Conservation (phyloP, 768 basidiomycete genomes). For the Leccinum incarnatum region DNA sequence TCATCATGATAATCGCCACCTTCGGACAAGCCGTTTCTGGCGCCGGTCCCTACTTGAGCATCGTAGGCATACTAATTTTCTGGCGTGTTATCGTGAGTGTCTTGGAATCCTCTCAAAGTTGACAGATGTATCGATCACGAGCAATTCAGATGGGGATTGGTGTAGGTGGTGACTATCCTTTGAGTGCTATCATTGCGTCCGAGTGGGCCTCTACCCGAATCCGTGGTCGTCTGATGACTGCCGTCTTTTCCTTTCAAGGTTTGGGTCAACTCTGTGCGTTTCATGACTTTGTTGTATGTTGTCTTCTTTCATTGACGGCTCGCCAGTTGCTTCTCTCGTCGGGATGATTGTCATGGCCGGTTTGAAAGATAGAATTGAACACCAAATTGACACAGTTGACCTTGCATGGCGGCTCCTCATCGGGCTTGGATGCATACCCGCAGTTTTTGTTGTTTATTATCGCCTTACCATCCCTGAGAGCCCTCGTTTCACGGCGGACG, state of each 20-base stretch:
- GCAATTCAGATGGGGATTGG: constrained; percentile 65
- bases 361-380: constrained; percentile 53
- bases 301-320: not conserved
- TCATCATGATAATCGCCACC: constrained; percentile 73
- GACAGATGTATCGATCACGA: constrained; percentile 22
- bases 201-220: constrained; percentile 76
- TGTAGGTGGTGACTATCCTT: constrained; percentile 84
- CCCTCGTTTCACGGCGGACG: constrained; percentile 88
- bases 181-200: constrained; percentile 80
- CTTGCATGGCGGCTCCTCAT: constrained; percentile 81
- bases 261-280: constrained; percentile 75
- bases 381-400: constrained; percentile 52
- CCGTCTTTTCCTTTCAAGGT: constrained; percentile 81
- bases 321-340: constrained; percentile 59
- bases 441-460: constrained; percentile 77
- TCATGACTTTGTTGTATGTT: not conserved
- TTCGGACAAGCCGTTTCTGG: constrained; percentile 79
- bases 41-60: constrained; percentile 53
- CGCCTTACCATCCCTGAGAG: constrained; percentile 88
- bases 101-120: not conserved
- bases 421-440: constrained; percentile 81
- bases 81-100: constrained; percentile 68
- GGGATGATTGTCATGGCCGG: constrained; percentile 58
- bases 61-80: constrained; percentile 69
- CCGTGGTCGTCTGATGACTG: constrained; percentile 83